Evolutionary conservation across 176 grass and related monocot genomes (phyloP), one percentile per base, ranked within the genome.

Genomic region (Aegilops umbellulata): DNA sequence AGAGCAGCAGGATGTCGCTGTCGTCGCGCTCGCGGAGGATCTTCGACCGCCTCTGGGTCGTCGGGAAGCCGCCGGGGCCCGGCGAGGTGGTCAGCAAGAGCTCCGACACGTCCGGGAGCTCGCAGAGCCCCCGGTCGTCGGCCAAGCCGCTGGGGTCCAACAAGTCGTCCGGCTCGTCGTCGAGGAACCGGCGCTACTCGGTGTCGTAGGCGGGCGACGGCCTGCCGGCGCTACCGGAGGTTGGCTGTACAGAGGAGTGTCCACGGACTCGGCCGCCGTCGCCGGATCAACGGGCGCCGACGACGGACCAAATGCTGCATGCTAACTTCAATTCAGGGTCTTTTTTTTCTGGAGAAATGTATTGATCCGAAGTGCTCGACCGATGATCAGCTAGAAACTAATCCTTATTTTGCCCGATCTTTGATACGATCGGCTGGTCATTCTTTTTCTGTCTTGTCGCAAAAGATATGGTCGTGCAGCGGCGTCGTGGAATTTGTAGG

Each of bases 71-170:
- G 39, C 86, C 85, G 39, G 86, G 83, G 26, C 86, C 85, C 41
- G 86, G 83, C 9, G 94, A 91, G 49, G 63, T 73, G 35, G 86
- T 77, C 8, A 87, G 82, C 34, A 93, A 93, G 84, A 84, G 78
- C 58, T 93, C 90, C 3, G 93, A 95, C 35, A 93, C 91, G 71
- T 95, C 93, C 14, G 86, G 89, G 49, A 95, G 90, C 70, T 95
- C 94, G 3, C 94, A 91, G 58, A 95, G 88, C 86, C 90, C 94
- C 5, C 41, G 88, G 13, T 93, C 89, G 17, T 85, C 86, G 14
- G 82, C 65, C 20, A 93, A 95, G 87, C 94, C 84, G 29, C 77
- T 69, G 13, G 94, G 85, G 67, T 86, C 86, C 16, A 89, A 87
- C 20, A 93, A 93, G 63, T 87, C 84, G 58, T 80, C 81, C 78